Evolutionary conservation across 2,329 filamentous ascomycete species (phyloP).

Genomic region (Verticillium isaacii): DNA sequence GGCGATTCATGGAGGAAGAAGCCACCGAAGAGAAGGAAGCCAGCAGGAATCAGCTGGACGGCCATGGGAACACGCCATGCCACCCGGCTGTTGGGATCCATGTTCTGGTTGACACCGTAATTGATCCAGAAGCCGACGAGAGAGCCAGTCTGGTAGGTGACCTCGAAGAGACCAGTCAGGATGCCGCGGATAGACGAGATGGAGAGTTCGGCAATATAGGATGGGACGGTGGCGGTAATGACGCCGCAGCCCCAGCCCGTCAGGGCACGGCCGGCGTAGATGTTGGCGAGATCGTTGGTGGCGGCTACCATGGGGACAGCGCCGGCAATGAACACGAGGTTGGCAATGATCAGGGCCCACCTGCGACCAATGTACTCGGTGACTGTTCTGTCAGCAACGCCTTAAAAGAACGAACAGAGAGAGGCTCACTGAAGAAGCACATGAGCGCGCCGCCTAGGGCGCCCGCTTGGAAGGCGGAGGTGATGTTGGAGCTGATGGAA

Average conservation of each 20-base stretch:
- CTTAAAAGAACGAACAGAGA: background rate
- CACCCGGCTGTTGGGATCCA: constrained; percentile 23
- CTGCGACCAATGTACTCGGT: constrained; percentile 46
- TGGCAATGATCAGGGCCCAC: constrained; percentile 41
- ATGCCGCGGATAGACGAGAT: constrained; percentile 53
- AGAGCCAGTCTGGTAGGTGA: constrained; percentile 49
- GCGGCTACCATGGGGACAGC: constrained; percentile 37
- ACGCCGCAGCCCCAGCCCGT: constrained; percentile 54
- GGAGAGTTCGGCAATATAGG: constrained; percentile 60
- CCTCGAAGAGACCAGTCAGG: constrained; percentile 47
- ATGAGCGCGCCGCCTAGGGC: constrained; percentile 49
- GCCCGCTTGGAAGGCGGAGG: constrained; percentile 42
- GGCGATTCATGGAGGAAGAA: constrained; percentile 29
- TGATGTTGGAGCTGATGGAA: constrained; percentile 37
- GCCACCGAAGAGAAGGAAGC: constrained; percentile 36
- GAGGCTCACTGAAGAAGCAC: constrained; percentile 30
- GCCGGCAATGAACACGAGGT: constrained; percentile 38
- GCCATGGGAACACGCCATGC: constrained; percentile 46
- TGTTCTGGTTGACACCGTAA: constrained; percentile 36
- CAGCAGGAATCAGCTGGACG: constrained; percentile 38
- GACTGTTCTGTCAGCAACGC: constrained; percentile 12
- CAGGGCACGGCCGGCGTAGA: constrained; percentile 50
- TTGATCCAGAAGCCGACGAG: constrained; percentile 49
- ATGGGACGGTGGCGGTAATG: constrained; percentile 52
- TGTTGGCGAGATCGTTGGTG: constrained; percentile 33